A percentile compares a stretch with the other conserved stretches of the same genome.
These are phyloP conservation scores for Tylopilus vinaceipallidus DNA, from an alignment of 768 basidiomycete species.

Conservation along the genomic window DNA sequence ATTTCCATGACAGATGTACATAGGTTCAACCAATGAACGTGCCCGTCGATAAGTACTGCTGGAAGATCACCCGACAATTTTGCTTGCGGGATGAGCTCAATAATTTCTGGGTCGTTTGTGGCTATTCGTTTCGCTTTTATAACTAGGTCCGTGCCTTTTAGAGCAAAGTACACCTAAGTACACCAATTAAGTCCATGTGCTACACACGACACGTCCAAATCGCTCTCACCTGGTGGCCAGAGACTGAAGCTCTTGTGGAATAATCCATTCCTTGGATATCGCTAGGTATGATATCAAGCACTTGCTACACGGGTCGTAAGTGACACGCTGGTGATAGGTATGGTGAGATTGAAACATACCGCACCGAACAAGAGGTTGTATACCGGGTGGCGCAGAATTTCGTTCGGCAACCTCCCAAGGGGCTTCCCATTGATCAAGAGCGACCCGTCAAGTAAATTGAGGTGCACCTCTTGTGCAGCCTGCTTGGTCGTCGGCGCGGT, in stretches of 20 bases:
- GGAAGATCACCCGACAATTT: constrained; percentile 23
- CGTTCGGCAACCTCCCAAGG: constrained; percentile 21
- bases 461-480: constrained; percentile 20
- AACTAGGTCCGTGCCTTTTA: constrained; percentile 1
- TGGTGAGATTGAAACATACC: constrained; percentile 6
- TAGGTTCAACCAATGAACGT: constrained; percentile 31
- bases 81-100: constrained; percentile 20
- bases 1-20: constrained; percentile 20
- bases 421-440: constrained; percentile 30
- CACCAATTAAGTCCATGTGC: no score
- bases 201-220: neutral
- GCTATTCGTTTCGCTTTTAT: constrained; percentile 12
- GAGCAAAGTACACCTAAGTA: constrained; percentile 24
- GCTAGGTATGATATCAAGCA: constrained; percentile 21
- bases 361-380: constrained; percentile 23
- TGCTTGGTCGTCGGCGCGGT: constrained; percentile 10
- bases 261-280: constrained; percentile 30
- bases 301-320: constrained; percentile 13
- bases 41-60: constrained; percentile 6
- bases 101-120: neutral
- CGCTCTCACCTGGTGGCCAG: constrained; percentile 16
- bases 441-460: constrained; percentile 25
- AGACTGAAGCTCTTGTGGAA: constrained; percentile 16
- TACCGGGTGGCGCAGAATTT: constrained; percentile 17
- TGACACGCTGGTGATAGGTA: no score